Evolutionary conservation across 163 green algal species (phyloP), one percentile per base, ranked within the genome.

Genomic region (Dunaliella salina): DNA sequence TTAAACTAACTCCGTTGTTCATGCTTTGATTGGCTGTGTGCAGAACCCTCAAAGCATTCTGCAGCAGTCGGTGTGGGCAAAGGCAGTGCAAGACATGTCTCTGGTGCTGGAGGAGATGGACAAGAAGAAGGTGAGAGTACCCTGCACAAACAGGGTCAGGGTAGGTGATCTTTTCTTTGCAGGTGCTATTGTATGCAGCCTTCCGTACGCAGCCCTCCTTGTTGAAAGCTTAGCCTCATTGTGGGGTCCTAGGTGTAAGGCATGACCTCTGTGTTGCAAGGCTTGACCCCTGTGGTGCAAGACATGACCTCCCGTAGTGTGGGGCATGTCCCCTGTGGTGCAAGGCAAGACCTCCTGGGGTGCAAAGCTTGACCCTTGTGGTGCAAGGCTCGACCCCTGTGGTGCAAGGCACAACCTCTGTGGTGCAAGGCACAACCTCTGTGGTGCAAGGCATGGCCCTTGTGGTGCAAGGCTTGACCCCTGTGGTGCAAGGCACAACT

Each of bases 91-190:
- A 13, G 88, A 93, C 86, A 84, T 95, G 40, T 33, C 32, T 29
- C 32, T 80, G 0, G 90, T 94, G 80, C 88, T 95, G 69, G 91
- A 90, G 4, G 90, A 87, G 33, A 92, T 95, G 33, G 57, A 69
- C 22, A 84, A 63, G 72, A 72, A 50, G 4, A 85, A 85, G 81
- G 80, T 83, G 33, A 17, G 33, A 8, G 57, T 69, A 18, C 57
- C 57, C 57, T 18, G 15, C 15, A 26, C 15, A 69, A 18, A 69
- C 57, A 26, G 57, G 15, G 18, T 69, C 57, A 69, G 57, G 57
- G 15, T 15, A 15, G 15, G 15, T 18, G 15, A 69, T 69, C 18
- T 69, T 15, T 26, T 69, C 18, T 15, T 18, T 26, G 15, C 57
- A 69, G 18, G 57, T 69, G 57, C 57, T 69, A 26, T 18, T 18